Evolutionary conservation across 805 yeast species (phyloP).

Genomic region (Henningerozyma blattae): DNA sequence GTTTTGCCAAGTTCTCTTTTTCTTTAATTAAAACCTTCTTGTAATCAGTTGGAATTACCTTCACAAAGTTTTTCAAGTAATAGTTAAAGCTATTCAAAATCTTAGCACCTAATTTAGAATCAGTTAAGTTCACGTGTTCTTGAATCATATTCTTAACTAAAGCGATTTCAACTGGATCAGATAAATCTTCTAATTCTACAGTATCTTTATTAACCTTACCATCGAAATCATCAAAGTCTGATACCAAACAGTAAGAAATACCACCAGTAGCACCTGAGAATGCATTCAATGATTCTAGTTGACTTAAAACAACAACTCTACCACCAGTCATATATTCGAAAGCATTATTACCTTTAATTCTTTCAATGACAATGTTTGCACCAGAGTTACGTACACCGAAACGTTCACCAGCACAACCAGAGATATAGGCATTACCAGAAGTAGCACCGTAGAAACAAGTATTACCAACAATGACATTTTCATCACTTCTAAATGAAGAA

Average conservation of each 20-base stretch:
- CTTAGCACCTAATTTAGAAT: constrained; percentile 78
- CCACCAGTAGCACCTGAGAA: constrained; percentile 99
- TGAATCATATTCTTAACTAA: constrained; percentile 86
- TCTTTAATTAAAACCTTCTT: constrained; percentile 78
- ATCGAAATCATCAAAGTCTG: constrained; percentile 77
- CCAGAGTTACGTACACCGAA: constrained; percentile 98
- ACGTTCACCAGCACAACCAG: constrained; percentile 98
- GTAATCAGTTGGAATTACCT: constrained; percentile 87
- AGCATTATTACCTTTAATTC: constrained; percentile 91
- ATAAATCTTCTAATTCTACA: constrained; percentile 64
- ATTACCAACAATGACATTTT: constrained; percentile 92
- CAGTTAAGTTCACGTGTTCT: constrained; percentile 92
- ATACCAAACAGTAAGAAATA: constrained; percentile 90
- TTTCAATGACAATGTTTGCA: constrained; percentile 93
- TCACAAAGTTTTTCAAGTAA: constrained; percentile 77
- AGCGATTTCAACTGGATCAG: constrained; percentile 88
- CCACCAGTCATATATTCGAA: constrained; percentile 99
- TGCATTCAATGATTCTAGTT: constrained; percentile 79
- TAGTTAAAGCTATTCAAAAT: constrained; percentile 81
- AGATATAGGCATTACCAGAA: constrained; percentile 81
- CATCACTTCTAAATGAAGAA: constrained; percentile 83
- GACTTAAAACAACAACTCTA: constrained; percentile 84
- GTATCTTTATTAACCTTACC: constrained; percentile 70
- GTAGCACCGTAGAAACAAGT: constrained; percentile 98
- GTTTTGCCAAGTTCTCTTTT: constrained; percentile 54